Evolutionary conservation across 2,329 filamentous ascomycete genomes (phyloP), one percentile per base, ranked within the genome.

Genomic region (Sporothrix sp.): DNA sequence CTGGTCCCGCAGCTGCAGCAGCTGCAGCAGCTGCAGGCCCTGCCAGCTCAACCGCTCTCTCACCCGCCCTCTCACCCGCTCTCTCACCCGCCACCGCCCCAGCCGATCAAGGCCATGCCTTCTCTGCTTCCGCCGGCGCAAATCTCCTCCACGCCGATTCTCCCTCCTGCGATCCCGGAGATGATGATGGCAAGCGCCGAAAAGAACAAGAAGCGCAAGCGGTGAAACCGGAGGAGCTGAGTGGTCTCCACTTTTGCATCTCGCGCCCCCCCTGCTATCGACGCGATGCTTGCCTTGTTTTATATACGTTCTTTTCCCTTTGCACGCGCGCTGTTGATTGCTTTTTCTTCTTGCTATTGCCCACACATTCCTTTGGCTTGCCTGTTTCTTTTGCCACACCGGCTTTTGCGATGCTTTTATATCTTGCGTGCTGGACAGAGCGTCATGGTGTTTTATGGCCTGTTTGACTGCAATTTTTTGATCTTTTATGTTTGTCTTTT

Each of bases 131-230:
- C 69, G 7, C 68, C 71, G 8, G 68, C 72, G 3, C 69, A 72
- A 16, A 69, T 74, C 33, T 64, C 69, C 18, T 62, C 64, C 20
- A 61, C 66, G 14, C 58, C 65, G 4, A 56, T 58, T 21, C 40
- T 59, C 16, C 52, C 55, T 1, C 52, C 56, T 20, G 43, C 52
- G 14, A 51, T 55, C n/a, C 51, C 56, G 9, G 47, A 38, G 7
- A 53, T 58, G 54, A 49, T 55, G 38, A 37, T 53, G 37, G 48
- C 52, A n/a, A 51, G 55, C 20, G 54, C 59, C 10, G 77, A 80
- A 59, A 81, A 81, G 63, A 72, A 68, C 59, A 81, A 80, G 69
- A 81, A 81, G 68, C 74, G 78, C 54, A 81, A 81, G 69, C 70
- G 78, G 68, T 81, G 36, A 53, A 35, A 10, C 11, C 10, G n/a